Evolutionary conservation across 129 eudicot species (phyloP).

Genomic region (Deinandra increscens): DNA sequence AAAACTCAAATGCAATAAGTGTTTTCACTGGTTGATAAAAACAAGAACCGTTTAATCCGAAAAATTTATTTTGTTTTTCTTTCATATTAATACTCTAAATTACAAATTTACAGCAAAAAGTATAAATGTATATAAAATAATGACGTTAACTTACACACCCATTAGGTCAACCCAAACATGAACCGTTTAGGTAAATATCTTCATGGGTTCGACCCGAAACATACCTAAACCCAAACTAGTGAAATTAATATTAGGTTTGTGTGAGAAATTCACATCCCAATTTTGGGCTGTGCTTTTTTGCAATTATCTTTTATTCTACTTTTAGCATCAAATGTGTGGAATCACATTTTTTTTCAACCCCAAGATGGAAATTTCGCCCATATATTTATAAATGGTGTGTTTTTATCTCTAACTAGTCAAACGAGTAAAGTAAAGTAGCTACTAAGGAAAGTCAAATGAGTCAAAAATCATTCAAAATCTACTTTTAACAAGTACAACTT

Average conservation of each 20-base stretch:
- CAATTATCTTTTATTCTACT: no score
- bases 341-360: no score
- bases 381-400: not conserved
- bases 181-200: not conserved
- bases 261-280: not conserved
- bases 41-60: not conserved
- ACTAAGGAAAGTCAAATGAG: not conserved
- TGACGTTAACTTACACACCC: no score
- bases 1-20: not conserved
- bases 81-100: not conserved
- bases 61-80: not conserved
- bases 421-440: not conserved
- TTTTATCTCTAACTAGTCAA: not conserved
- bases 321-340: no score
- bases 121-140: not conserved
- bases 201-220: not conserved
- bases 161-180: no score
- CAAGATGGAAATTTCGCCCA: no score
- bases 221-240: not conserved
- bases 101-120: not conserved
- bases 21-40: not conserved
- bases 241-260: not conserved
- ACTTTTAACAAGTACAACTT: not conserved
- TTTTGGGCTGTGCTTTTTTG: not conserved
- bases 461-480: not conserved